Conservation (phyloP, 2,329 filamentous ascomycete genomes). For the Fusarium camptoceras region DNA sequence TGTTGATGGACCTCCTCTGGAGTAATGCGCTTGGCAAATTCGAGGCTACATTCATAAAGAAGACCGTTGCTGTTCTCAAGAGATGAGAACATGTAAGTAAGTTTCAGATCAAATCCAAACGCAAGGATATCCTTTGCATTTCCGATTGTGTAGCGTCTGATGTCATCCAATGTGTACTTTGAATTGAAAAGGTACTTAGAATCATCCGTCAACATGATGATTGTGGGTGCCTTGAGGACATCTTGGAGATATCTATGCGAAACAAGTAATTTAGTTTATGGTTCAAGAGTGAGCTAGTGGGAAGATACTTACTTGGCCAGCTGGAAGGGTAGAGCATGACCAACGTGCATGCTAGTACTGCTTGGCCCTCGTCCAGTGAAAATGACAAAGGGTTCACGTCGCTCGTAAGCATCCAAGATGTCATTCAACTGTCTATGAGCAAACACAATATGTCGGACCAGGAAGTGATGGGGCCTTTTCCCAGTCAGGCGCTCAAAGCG, state of each 20-base stretch:
- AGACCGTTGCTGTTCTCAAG: constrained; percentile 5
- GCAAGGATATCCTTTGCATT: constrained; percentile 12
- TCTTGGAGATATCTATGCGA: constrained; percentile 1
- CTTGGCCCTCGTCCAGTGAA: constrained; percentile 11
- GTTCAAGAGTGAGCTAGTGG: not conserved
- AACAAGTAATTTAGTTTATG: not conserved
- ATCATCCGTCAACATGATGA: constrained; percentile 12
- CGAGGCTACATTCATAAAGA: not conserved
- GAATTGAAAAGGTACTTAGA: constrained; percentile 12
- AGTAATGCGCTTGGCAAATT: constrained; percentile 13
- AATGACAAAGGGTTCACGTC: constrained; percentile 1
- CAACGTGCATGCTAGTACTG: constrained; percentile 12
- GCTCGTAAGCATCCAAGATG: constrained; percentile 8
- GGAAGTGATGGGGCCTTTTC: constrained; percentile 6
- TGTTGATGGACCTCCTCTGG: constrained; percentile 10
- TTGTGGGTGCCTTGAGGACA: constrained; percentile 6
- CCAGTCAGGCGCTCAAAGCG: not conserved
- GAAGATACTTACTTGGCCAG: constrained; percentile 6
- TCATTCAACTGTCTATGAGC: constrained; percentile 7
- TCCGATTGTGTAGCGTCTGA: constrained; percentile 4
- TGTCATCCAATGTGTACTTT: constrained; percentile 12
- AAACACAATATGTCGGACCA: constrained; percentile 1
- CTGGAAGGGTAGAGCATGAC: constrained; percentile 11
- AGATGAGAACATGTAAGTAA: constrained; percentile 9
- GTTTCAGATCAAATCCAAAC: constrained; percentile 4